Conservation (phyloP, 2,329 filamentous ascomycete genomes). For the Cladophialophora exuberans region DNA sequence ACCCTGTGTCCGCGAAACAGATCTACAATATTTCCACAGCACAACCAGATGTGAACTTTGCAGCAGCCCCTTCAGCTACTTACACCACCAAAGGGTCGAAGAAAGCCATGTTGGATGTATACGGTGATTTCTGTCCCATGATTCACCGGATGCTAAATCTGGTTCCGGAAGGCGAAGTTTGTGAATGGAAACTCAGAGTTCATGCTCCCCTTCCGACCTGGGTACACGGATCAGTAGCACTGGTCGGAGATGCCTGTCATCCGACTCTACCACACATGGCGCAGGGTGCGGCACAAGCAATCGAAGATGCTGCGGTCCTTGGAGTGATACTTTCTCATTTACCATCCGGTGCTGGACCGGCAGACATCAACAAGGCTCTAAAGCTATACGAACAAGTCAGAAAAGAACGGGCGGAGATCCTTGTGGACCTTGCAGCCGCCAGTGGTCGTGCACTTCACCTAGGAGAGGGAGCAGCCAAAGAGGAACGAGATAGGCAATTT, state of each 20-base stretch:
- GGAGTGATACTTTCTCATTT: conserved; percentile 55
- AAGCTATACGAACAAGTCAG: conserved; percentile 60
- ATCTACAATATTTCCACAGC: conserved; percentile 69
- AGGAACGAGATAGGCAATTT: conserved; percentile 61
- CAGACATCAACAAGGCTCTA: conserved; percentile 56
- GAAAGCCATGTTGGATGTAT: conserved; percentile 63
- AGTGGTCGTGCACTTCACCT: conserved; percentile 59
- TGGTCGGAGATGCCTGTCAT: conserved; percentile 65
- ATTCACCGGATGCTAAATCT: conserved; percentile 64
- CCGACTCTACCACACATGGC: conserved; percentile 66
- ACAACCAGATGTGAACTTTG: conserved; percentile 64
- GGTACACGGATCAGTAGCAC: conserved; percentile 56
- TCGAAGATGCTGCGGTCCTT: conserved; percentile 65
- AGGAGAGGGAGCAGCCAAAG: conserved; percentile 61
- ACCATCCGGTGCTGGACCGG: conserved; percentile 45
- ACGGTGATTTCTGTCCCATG: conserved; percentile 63
- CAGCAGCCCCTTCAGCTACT: conserved; percentile 60
- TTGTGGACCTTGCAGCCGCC: conserved; percentile 61
- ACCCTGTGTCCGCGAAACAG: conserved; percentile 64
- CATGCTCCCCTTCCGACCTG: conserved; percentile 66
- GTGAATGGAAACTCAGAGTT: conserved; percentile 68
- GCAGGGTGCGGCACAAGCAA: conserved; percentile 67
- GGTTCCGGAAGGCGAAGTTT: conserved; percentile 66
- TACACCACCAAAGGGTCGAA: conserved; percentile 68
- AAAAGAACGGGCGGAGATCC: conserved; percentile 59